A percentile compares a stretch with the other conserved stretches of the same genome.
phyloP scores from a whole-genome alignment of 2,329 filamentous ascomycete species.

The Laburnicola sp. region DNA sequence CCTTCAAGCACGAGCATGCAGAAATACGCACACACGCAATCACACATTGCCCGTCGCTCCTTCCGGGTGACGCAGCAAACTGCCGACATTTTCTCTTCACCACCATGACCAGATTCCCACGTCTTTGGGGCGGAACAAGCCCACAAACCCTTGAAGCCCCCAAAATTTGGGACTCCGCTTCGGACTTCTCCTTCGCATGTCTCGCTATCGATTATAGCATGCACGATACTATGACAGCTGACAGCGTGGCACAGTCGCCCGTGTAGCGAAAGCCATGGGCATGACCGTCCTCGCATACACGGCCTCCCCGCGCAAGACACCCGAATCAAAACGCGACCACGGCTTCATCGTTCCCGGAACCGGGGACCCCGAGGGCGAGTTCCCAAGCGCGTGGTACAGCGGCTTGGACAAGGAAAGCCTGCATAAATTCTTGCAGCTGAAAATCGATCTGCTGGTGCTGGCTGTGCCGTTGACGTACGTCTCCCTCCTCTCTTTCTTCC shows the following conservation, averaged over 20 bases:
- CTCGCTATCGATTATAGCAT: too few species aligned
- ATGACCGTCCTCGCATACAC: slow-evolving; percentile 77
- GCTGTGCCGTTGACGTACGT: slow-evolving; percentile 59
- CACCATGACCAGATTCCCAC: neutral
- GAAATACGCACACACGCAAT: neutral
- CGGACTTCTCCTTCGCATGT: neutral
- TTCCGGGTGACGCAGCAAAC: neutral
- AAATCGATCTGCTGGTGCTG: slow-evolving; percentile 61
- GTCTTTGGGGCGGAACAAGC: neutral
- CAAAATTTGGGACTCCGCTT: neutral
- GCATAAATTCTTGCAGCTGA: slow-evolving; percentile 58
- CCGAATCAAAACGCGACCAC: slow-evolving; percentile 64
- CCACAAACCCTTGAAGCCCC: neutral
- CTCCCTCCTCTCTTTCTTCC: neutral
- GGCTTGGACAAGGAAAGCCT: slow-evolving; percentile 57
- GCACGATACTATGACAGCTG: neutral
- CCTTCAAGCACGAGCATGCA: slow-evolving; percentile 7
- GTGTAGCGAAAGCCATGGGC: slow-evolving; percentile 65
- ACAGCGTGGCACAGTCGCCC: slow-evolving; percentile 49
- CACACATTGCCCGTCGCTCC: neutral
- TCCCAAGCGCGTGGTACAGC: slow-evolving; percentile 61
- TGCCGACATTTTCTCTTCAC: neutral
- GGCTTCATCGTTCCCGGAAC: slow-evolving; percentile 71
- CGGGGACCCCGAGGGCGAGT: slow-evolving; percentile 59
- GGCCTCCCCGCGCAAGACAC: slow-evolving; percentile 67